Base-by-base conservation (phyloP, 2,329 filamentous ascomycete genomes). In the Corniculantispora saksenae region DNA sequence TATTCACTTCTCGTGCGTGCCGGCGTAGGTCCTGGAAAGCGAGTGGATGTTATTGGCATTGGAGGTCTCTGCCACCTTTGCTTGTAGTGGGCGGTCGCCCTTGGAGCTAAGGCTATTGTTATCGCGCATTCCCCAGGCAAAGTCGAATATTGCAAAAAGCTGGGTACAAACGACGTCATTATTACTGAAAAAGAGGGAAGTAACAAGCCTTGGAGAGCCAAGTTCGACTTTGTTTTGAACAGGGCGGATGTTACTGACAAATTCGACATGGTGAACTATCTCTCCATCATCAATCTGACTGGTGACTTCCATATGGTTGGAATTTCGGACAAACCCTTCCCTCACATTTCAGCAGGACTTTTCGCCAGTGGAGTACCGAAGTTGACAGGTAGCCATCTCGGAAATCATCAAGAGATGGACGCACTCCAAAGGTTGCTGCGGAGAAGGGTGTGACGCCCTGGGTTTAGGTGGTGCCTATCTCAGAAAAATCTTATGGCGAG, bases 21-120 rank as follows among this genome's bases (percentile, higher is more conserved):
- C 43, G 86, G 86, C 1, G 83, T 86, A 40, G 91, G 91, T 0
- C 88, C 89, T 0, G 91, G 91, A 5, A 91, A 91, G 75, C 82
- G 78, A 4, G 89, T 94, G 0, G 91, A 87, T 0, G 85, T 94
- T 61, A 80, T 92, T 15, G 91, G 91, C 8, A 81, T 94, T 15
- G 91, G 91, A 8, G 91, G 91, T 0, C 77, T 93, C 0, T 91
- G 91, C 0, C 91, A 94, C 73, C 87, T 93, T 68, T 91, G 86
- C 0, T 74, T 94, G 17, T 80, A 92, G 66, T 93, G 86, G 75
- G 88, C 91, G 0, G 87, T 84, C 69, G 91, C 91, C 0, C 78
- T 94, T 1, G 89, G 88, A 12, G 89, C 88, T 29, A 87, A 91
- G 55, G 83, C 84, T 8, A 86, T 89, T 25, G 88, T 86, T 10